Evolutionary conservation across 345 rosid species (phyloP).

Genomic region (Salix caprea): DNA sequence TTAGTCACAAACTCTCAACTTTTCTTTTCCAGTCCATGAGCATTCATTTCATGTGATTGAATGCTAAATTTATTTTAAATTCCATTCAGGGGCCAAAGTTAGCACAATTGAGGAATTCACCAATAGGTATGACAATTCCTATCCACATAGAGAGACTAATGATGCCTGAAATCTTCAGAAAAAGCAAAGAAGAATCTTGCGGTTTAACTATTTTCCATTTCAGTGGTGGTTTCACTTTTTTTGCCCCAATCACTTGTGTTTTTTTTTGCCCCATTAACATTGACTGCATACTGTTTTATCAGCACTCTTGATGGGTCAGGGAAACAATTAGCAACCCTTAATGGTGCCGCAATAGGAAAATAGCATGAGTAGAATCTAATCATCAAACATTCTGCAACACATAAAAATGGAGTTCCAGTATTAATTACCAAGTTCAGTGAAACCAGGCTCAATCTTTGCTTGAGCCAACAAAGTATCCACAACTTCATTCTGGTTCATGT

Average conservation of each 20-base stretch:
- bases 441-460: slow-evolving; percentile 37
- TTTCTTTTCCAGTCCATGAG: background rate
- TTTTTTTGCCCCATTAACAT: background rate
- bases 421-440: slow-evolving; percentile 32
- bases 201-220: too few species aligned
- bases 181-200: too few species aligned
- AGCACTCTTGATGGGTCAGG: background rate
- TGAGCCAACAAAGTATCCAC: slow-evolving; percentile 27
- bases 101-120: background rate
- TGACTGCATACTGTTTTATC: background rate
- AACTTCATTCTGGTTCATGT: slow-evolving; percentile 33
- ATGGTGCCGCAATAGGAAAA: background rate
- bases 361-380: background rate
- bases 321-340: background rate
- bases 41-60: background rate
- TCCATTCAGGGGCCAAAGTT: background rate
- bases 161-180: background rate
- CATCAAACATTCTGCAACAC: background rate
- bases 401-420: background rate
- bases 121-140: background rate
- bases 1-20: background rate
- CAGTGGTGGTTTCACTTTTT: too few species aligned
- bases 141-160: background rate
- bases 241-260: too few species aligned
- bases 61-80: background rate